Evolutionary conservation across 139 green algal genomes (phyloP), one percentile per base, ranked within the genome.

Genomic region (Picochlorum sp.): DNA sequence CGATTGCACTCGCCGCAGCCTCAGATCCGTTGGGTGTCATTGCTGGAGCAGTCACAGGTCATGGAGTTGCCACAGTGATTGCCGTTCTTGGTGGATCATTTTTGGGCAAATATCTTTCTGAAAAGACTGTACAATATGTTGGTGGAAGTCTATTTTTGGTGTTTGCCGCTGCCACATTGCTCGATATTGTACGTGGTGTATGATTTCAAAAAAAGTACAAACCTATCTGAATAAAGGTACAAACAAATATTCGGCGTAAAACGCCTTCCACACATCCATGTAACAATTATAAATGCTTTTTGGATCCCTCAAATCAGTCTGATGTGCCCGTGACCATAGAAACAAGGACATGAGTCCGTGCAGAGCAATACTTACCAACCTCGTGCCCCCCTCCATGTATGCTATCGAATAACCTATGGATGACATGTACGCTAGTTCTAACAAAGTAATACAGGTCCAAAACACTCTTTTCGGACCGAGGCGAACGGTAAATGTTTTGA

Each of bases 1-100:
- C 93, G n/a, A 98, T 98, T 49, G 92, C 92, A 2, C 84, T 97
- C 24, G 81, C 85, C 2, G 91, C 91, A 11, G 83, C 88, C 21
- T 86, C 80, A 3, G 80, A 67, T 2, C 88, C 86, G 6, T 23
- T 79, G 3, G 79, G 78, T 62, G 87, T 95, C 7, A 74, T 84
- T n/a, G 62, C 52, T 4, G 90, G 90, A 14, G 90, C 90, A 1
- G 66, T 95, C 2, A 77, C 77, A n/a, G 90, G 90, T 4, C 90
- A 97, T 70, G 90, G 83, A 16, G 75, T 92, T 3, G 90, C 90
- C 16, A 96, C 90, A 5, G 78, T 67, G 6, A 81, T 96, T 24
- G 90, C 90, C 2, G 81, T 96, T 7, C 62, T 86, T 9, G 87
- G 85, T 5, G 89, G 87, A 3, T 80, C 75, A 2, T 64, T 85